A percentile compares a stretch with the other conserved stretches of the same genome.
phyloP scores from a whole-genome alignment of 139 green algal genomes.

The Closterium sp. region DNA sequence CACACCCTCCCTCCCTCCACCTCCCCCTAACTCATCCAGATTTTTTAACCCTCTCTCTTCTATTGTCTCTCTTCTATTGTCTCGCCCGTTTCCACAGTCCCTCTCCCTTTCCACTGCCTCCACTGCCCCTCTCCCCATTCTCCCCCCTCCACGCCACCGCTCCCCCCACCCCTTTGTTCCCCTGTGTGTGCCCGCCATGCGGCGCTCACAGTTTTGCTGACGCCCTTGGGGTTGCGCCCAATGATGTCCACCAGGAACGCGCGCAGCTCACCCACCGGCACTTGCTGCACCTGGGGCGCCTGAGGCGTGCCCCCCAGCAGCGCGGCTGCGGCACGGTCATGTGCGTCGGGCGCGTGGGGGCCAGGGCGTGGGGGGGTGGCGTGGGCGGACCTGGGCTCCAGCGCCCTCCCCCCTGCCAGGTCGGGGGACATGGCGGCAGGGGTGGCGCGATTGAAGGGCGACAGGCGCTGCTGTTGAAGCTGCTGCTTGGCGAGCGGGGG shows the following conservation, averaged over 20 bases:
- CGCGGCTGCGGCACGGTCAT: not conserved
- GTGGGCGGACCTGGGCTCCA: not conserved
- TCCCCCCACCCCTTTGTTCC: too few relatives aligned
- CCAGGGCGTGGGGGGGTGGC: not conserved
- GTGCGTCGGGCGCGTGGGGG: not conserved
- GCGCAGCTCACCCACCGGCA: not conserved
- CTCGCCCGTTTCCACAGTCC: not conserved
- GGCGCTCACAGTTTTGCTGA: not conserved
- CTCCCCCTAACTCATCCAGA: not conserved
- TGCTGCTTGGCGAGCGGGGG: not conserved
- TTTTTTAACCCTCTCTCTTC: not conserved
- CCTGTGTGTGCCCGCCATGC: not conserved
- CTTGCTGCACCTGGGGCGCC: not conserved
- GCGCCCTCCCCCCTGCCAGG: not conserved
- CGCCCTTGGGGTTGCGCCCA: not conserved
- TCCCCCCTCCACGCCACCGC: too few relatives aligned
- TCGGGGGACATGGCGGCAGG: not conserved
- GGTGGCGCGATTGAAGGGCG: not conserved
- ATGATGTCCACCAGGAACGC: not conserved
- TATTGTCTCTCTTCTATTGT: too few relatives aligned
- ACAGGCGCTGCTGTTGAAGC: not conserved
- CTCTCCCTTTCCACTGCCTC: not conserved
- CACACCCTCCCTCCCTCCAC: not conserved
- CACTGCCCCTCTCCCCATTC: not conserved
- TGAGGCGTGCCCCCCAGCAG: not conserved